Evolutionary conservation across 441 rosid species (phyloP).

Genomic region (Theobroma grandiflorum): DNA sequence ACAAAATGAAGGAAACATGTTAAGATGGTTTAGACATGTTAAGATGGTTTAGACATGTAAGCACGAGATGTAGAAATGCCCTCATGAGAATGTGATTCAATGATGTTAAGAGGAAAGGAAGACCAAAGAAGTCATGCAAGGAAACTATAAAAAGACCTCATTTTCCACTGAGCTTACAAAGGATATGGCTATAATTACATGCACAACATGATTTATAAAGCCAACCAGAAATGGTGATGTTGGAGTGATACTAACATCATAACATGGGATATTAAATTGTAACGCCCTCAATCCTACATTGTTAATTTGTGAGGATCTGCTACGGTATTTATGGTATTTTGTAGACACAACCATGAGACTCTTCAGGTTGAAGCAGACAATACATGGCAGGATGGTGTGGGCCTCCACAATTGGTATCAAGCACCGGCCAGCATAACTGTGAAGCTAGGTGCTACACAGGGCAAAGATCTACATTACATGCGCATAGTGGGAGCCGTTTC

Average conservation of each 20-base stretch:
- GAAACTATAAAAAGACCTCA: not conserved
- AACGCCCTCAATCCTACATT: too few species aligned
- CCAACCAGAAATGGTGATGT: not conserved
- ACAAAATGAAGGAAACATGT: conserved; percentile 6
- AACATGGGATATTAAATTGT: not conserved
- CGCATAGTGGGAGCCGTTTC: too few species aligned
- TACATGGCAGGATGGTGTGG: too few species aligned
- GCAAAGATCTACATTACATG: too few species aligned
- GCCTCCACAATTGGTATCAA: too few species aligned
- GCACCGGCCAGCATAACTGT: too few species aligned
- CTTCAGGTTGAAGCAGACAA: too few species aligned
- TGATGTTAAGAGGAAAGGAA: not conserved
- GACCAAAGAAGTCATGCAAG: not conserved
- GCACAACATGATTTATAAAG: not conserved
- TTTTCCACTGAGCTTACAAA: not conserved
- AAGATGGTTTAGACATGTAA: conserved; percentile 9
- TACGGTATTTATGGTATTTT: too few species aligned
- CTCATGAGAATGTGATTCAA: not conserved
- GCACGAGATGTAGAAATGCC: not conserved
- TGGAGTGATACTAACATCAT: conserved; percentile 15
- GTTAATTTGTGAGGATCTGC: too few species aligned
- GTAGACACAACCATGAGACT: too few species aligned
- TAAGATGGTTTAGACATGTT: conserved; percentile 12
- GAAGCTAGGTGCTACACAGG: too few species aligned
- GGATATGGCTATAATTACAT: not conserved